Evolutionary conservation across 441 rosid species (phyloP), one percentile per base, ranked within the genome.

Genomic region (Melastoma candidum): DNA sequence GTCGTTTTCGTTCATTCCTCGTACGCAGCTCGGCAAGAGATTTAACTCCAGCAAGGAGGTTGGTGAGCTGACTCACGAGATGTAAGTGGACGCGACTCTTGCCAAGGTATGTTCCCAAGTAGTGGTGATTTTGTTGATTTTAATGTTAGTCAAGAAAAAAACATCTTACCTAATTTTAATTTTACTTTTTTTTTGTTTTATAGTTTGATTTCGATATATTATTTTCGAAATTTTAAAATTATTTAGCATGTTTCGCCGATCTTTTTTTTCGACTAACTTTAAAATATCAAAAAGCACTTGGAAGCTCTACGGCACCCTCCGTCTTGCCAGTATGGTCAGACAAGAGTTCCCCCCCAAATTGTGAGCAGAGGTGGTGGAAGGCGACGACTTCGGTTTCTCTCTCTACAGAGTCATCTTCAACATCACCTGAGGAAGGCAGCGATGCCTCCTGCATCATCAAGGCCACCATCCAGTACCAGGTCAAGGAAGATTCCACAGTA

Each of bases 31-130:
- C 22, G 22, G 22, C 22, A 17, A 17, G 22, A 17, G 22, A 17
- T 17, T 17, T 17, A 17, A 17, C 22, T 17, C 22, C 22, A 17
- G 22, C 22, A 17, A 17, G 1, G 22, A 17, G 22, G 22, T 5
- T 39, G 67, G 47, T 12, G 48, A 69, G 22, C 0, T 55, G 55
- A 63, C 56, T 17, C 49, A 60, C 36, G 73, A 69, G 61, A 12
- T 60, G 24, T 52, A 59, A 12, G 46, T 68, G 14, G 36, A 59
- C 1, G 65, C 56, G 12, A 12, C 58, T 0, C 65, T 65, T 13
- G 39, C 26, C 48, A 36, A 56, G 59, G 73, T 17, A 17, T 17
- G 22, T 17, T 17, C 22, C 22, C 22, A 17, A 17, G 22, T 17
- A 17, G 22, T 17, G 22, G 22, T 17, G 22, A 17, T 17, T 17